Conservation (phyloP, 2,329 filamentous ascomycete genomes). For the Rutstroemia sp. region DNA sequence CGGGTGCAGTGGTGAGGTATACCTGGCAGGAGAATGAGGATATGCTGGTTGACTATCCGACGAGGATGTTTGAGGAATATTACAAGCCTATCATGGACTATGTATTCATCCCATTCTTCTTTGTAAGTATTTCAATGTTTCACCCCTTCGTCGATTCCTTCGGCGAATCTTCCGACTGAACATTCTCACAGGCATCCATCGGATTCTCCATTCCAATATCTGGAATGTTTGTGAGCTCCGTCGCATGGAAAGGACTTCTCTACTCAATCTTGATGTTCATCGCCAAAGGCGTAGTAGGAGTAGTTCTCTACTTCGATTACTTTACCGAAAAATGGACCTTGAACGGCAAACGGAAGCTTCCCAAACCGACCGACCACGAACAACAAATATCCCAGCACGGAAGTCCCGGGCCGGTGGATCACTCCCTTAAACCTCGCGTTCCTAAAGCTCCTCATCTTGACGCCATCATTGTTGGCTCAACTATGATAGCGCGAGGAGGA, state of each 20-base stretch:
- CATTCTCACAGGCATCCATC: background rate
- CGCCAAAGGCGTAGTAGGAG: constrained; percentile 44
- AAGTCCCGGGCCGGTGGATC: background rate
- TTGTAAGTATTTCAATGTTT: constrained; percentile 40
- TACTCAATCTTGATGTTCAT: constrained; percentile 36
- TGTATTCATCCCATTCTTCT: constrained; percentile 53
- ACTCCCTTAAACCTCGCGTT: no score
- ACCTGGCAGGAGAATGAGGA: background rate
- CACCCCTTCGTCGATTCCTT: background rate
- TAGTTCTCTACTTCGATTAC: constrained; percentile 24
- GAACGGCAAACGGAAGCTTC: background rate
- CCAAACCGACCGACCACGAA: background rate
- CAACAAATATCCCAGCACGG: background rate
- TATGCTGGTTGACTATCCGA: background rate
- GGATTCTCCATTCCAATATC: constrained; percentile 6
- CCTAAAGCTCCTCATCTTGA: constrained; percentile 12
- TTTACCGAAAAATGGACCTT: background rate
- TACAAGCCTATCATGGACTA: constrained; percentile 27
- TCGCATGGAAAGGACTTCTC: constrained; percentile 53
- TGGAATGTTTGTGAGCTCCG: constrained; percentile 28
- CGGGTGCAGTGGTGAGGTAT: constrained; percentile 2
- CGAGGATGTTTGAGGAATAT: constrained; percentile 23
- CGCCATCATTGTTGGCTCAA: constrained; percentile 25
- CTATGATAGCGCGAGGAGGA: constrained; percentile 71
- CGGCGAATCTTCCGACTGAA: background rate